phyloP scores from a whole-genome alignment of 2,329 filamentous ascomycete genomes.

The Colletotrichum simmondsii region DNA sequence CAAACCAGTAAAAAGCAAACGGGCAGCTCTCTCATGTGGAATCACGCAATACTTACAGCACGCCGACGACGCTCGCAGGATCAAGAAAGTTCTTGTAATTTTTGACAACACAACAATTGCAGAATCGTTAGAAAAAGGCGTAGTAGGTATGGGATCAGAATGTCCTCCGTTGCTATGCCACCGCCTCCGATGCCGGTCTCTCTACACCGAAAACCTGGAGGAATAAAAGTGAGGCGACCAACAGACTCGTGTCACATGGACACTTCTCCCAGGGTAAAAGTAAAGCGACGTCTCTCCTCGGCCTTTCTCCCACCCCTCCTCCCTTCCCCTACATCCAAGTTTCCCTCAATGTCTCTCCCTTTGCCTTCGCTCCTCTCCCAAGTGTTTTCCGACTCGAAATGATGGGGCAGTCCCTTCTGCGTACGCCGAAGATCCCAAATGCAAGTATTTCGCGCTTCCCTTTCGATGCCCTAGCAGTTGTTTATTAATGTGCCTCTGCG shows the following conservation, averaged over 20 bases:
- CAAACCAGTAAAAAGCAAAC: not conserved
- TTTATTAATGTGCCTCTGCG: slow-evolving; percentile 27
- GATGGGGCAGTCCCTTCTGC: slow-evolving; percentile 33
- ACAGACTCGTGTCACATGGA: not conserved
- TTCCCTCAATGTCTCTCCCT: not conserved
- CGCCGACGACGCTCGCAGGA: not conserved
- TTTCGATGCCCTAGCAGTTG: slow-evolving; percentile 19
- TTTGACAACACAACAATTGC: not conserved
- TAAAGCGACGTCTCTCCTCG: not conserved
- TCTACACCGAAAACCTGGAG: slow-evolving; percentile 4
- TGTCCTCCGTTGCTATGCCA: not conserved
- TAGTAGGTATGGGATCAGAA: slow-evolving; percentile 16
- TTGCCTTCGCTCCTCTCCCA: not conserved
- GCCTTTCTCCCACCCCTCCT: not conserved
- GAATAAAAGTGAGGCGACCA: not conserved
- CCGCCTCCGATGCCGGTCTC: not conserved
- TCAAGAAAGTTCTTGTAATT: not conserved
- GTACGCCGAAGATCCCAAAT: slow-evolving; percentile 35
- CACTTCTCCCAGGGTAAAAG: not conserved
- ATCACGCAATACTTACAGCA: not conserved
- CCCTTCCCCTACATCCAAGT: slow-evolving; percentile 4
- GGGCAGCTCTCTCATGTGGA: not conserved
- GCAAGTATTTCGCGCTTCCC: slow-evolving; percentile 30
- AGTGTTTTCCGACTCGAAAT: slow-evolving; percentile 29
- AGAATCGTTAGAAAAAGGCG: not conserved